Evolutionary conservation across 495 filamentous ascomycete species (phyloP), one percentile per base, ranked within the genome.

Genomic region (Aspergillus ellipticus): DNA sequence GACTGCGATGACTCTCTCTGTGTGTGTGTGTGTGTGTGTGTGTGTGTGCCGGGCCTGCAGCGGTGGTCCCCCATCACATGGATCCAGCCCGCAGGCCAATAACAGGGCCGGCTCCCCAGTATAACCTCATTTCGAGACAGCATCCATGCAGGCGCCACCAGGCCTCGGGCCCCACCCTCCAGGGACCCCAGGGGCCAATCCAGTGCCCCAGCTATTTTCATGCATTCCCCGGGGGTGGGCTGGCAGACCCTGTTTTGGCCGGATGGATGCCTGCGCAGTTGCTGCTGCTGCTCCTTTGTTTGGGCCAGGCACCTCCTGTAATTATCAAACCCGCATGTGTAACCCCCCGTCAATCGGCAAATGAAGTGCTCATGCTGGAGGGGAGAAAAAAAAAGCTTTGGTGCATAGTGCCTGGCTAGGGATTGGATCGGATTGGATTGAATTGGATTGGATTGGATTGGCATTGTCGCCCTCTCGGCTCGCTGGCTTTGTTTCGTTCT

Each of bases 71-170:
- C 43, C 43, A 47, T 47, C 45, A 48, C 45, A 48, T 48, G 45
- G 45, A 15, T 16, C 13, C 45, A 16, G 45, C 20, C 45, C 4
- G 24, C 21, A 17, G 15, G 35, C 35, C 35, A 39, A 39, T 39
- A 13, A 39, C 24, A 15, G 24, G 22, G 45, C n/a, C 6, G 22
- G 28, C 15, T 1, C 16, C 45, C 21, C 24, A 48, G 45, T 48
- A 48, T 48, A 49, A 50, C 31, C 19, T 21, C 21, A 24, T 42
- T 53, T 28, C 13, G 20, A n/a, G 21, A 22, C 13, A 22, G 24
- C 45, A 16, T 28, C n/a, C 45, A n/a, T 53, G 55, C 55, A 58
- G 55, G 26, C 55, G 55, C 55, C 55, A 58, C 49, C 49, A 45
- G 47, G 26, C 16, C 28, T 13, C 28, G 13, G 35, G 9, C 11